Percentiles rank a stretch among this genome's conserved stretches.
Evolutionary conservation across 2,329 filamentous ascomycete genomes (phyloP).

Genomic region (Colletotrichum orchidophilum): DNA sequence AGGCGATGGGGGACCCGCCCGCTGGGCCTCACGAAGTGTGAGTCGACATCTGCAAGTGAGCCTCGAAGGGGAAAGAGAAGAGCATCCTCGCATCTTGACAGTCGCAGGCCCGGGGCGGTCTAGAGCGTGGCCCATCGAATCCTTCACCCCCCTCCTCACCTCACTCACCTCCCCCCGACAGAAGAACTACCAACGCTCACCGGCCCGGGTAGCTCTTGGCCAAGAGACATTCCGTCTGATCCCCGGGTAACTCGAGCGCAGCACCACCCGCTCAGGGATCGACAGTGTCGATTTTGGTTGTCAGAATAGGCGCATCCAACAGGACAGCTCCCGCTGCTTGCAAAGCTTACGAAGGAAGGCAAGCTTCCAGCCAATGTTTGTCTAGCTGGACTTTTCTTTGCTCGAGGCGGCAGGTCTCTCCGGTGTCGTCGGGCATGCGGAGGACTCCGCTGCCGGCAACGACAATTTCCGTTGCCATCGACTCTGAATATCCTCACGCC

Average conservation of each 20-base stretch:
- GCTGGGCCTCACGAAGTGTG: constrained; percentile 3
- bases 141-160: not conserved
- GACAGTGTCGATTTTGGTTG: not conserved
- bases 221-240: constrained; percentile 8
- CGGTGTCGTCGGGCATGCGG: not conserved
- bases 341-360: constrained; percentile 1
- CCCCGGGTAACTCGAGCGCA: not conserved
- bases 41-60: constrained; percentile 6
- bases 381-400: not conserved
- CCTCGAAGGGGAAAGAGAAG: not conserved
- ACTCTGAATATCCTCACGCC: not conserved
- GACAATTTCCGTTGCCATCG: not conserved
- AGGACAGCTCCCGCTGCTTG: not conserved
- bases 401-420: not conserved
- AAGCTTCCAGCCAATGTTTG: not conserved
- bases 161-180: not conserved
- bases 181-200: not conserved
- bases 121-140: constrained; percentile 17
- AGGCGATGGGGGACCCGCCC: constrained; percentile 5
- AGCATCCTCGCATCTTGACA: constrained; percentile 18
- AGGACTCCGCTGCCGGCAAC: not conserved
- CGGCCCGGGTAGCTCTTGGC: constrained; percentile 10
- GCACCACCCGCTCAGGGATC: not conserved
- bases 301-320: not conserved
- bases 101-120: not conserved